Base-by-base conservation (phyloP, 2,329 filamentous ascomycete species). In the Tolypocladium paradoxum region DNA sequence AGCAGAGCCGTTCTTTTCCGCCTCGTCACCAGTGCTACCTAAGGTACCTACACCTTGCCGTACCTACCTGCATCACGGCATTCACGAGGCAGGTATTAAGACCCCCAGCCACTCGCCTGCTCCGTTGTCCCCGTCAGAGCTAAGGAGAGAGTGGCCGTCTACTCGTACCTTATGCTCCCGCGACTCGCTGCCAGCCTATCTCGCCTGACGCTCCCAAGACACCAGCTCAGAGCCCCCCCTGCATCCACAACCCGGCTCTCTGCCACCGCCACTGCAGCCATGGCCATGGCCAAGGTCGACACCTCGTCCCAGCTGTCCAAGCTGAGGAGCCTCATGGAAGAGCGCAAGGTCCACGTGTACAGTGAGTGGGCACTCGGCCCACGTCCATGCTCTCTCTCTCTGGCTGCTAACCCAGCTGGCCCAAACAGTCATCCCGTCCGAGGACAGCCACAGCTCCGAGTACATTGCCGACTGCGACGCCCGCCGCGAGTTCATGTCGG, bases 391-490 rank as follows among this genome's bases (percentile, higher is more conserved):
- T 34, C n/a, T 11, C 38, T 35, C 50, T 52, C 52, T 3, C 14
- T 6, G 3, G 18, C 27, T 33, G 43, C 52, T 53, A 38, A 54
- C 29, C 2, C n/a, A 37, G 12, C 22, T 9, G 29, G 16, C n/a
- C 2, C 35, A 33, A 50, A 43, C 67, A 97, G 92, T 99, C 65
- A 82, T 97, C 7, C 93, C 93, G 0, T 96, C 92, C 35, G 93
- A 97, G 79, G 93, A 99, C 69, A 92, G 89, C 66, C 93, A 99
- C 69, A 89, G 92, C 61, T 97, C 92, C 60, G 93, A 99, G 74
- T 99, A 99, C 71, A 96, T 96, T 69, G 93, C 93, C 50, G 84
- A 86, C n/a, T 96, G 90, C 68, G 93, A 99, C 74, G 91, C 81
- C 56, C 84, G 93, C 60, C 85, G 93, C 76, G 89, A 85, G 66